These are phyloP conservation scores for Helminthosporium solani DNA, from an alignment of 2,329 filamentous ascomycete genomes.

Conservation along the genomic window DNA sequence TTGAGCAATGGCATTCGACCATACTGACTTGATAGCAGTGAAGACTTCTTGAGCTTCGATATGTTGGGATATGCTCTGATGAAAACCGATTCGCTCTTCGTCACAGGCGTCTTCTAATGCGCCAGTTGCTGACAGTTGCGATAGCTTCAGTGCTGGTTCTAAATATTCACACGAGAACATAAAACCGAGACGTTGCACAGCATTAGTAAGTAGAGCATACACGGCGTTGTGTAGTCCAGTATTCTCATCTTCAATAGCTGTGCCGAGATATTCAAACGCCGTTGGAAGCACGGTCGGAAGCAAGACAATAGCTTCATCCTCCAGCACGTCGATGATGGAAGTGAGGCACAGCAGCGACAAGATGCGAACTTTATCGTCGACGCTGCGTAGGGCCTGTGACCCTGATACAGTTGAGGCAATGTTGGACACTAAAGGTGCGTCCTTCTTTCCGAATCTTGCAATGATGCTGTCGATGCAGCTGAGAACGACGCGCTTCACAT, in stretches of 20 bases:
- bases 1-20: slow-evolving; percentile 62
- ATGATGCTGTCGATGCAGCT: slow-evolving; percentile 89
- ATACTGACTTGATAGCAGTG: slow-evolving; percentile 69
- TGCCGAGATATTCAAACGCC: slow-evolving; percentile 68
- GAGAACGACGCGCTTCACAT: slow-evolving; percentile 81
- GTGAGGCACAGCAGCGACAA: slow-evolving; percentile 88
- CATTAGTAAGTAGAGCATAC: slow-evolving; percentile 74
- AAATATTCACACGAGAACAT: slow-evolving; percentile 80
- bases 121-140: slow-evolving; percentile 68
- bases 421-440: slow-evolving; percentile 71
- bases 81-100: slow-evolving; percentile 66
- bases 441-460: slow-evolving; percentile 93
- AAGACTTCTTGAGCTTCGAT: slow-evolving; percentile 77
- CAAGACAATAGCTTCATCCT: slow-evolving; percentile 81
- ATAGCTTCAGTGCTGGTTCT: slow-evolving; percentile 68
- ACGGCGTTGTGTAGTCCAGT: slow-evolving; percentile 75
- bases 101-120: slow-evolving; percentile 63
- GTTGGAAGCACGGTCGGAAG: slow-evolving; percentile 74
- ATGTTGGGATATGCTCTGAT: slow-evolving; percentile 73
- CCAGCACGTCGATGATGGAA: slow-evolving; percentile 83
- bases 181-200: slow-evolving; percentile 82
- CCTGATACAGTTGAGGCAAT: slow-evolving; percentile 78
- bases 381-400: slow-evolving; percentile 71
- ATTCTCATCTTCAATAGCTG: slow-evolving; percentile 58
- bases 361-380: slow-evolving; percentile 70